Evolutionary conservation across 1,284 basidiomycete species (phyloP).

Genomic region (Pascua guehoae): DNA sequence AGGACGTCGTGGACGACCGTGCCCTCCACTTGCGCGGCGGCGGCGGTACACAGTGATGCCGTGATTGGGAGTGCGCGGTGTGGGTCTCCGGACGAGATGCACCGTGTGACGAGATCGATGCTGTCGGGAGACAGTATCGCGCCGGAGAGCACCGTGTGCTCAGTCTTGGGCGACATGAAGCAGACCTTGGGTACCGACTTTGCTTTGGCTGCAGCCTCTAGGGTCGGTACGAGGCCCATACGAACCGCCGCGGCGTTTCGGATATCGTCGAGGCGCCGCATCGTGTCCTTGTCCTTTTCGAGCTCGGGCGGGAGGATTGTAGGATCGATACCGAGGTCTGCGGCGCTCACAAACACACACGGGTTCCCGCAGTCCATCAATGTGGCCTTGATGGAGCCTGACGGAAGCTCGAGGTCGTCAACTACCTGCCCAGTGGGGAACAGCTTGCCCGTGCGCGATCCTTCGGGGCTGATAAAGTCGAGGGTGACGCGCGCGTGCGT

Average conservation of each 20-base stretch:
- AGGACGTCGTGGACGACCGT: slow-evolving; percentile 57
- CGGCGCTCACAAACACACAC: slow-evolving; percentile 58
- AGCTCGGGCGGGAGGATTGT: slow-evolving; percentile 49
- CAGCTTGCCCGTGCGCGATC: slow-evolving; percentile 65
- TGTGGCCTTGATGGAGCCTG: slow-evolving; percentile 51
- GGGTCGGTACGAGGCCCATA: slow-evolving; percentile 63
- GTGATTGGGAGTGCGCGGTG: slow-evolving; percentile 74
- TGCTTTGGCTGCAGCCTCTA: slow-evolving; percentile 51
- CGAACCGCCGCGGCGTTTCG: slow-evolving; percentile 57
- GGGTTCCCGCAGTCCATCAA: slow-evolving; percentile 71
- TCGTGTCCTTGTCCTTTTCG: slow-evolving; percentile 42
- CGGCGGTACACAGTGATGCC: slow-evolving; percentile 65
- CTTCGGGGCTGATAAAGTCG: slow-evolving; percentile 63
- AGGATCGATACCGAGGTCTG: slow-evolving; percentile 50
- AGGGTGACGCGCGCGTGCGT: slow-evolving; percentile 62
- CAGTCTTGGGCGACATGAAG: slow-evolving; percentile 52
- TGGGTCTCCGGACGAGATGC: slow-evolving; percentile 66
- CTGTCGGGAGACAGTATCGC: slow-evolving; percentile 32
- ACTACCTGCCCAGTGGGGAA: slow-evolving; percentile 60
- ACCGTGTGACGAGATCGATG: slow-evolving; percentile 59
- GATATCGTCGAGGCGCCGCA: slow-evolving; percentile 31
- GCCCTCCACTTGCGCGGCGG: slow-evolving; percentile 57
- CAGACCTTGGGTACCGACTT: slow-evolving; percentile 64
- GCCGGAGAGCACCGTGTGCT: slow-evolving; percentile 18
- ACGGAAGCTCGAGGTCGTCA: slow-evolving; percentile 52